A percentile compares a stretch with the other conserved stretches of the same genome.
Conservation (phyloP, 164 flowering plant genomes). For the Kingdonia uniflora region DNA sequence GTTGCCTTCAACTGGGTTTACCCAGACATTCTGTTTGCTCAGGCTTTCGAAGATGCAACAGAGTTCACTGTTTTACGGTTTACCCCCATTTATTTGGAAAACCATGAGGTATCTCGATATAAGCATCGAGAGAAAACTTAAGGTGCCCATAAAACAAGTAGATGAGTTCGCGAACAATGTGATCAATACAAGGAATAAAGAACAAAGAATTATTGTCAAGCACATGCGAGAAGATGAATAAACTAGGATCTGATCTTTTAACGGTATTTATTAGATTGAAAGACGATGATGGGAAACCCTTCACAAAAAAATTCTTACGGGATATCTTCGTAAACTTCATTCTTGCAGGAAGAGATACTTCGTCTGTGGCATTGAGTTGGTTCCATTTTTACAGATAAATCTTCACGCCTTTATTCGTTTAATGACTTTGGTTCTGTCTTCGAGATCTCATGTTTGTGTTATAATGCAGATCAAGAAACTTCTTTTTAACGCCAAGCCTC, state of each 20-base stretch:
- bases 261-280: conserved; percentile 62
- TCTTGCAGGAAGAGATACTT: conserved; percentile 89
- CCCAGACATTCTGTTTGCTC: conserved; percentile 78
- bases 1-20: conserved; percentile 49
- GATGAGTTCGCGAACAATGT: conserved; percentile 65
- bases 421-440: too few relatives aligned
- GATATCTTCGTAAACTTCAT: conserved; percentile 89
- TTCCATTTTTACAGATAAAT: too few relatives aligned
- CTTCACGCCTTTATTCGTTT: too few relatives aligned
- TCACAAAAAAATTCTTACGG: conserved; percentile 59
- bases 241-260: conserved; percentile 47
- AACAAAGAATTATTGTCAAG: conserved; percentile 28
- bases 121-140: conserved; percentile 54
- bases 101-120: conserved; percentile 42
- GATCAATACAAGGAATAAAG: conserved; percentile 60
- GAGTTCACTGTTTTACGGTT: conserved; percentile 60
- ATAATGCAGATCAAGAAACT: too few relatives aligned
- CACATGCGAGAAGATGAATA: conserved; percentile 2
- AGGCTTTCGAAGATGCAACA: conserved; percentile 81
- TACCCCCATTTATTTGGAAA: conserved; percentile 61
- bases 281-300: conserved; percentile 55
- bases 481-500: too few relatives aligned
- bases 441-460: too few relatives aligned
- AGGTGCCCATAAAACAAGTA: conserved; percentile 40
- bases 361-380: conserved; percentile 91